Percentiles rank a stretch among this genome's conserved stretches.
Conservation (phyloP, 805 yeast species). For the Sugiyamaella chiloensis region DNA sequence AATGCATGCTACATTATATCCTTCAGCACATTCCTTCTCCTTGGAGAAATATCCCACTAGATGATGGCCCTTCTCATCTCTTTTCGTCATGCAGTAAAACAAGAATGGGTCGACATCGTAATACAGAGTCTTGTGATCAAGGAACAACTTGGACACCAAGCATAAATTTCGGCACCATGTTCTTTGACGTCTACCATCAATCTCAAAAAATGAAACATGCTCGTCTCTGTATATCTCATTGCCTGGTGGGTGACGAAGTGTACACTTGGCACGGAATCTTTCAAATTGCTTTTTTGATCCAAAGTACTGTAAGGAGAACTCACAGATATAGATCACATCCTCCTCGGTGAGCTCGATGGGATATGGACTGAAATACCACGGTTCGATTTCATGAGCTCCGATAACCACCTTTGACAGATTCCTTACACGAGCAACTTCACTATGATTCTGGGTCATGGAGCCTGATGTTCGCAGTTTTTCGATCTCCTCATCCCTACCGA, state of each 20-base stretch:
- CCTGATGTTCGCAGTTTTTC: slow-evolving; percentile 92
- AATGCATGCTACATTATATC: slow-evolving; percentile 95
- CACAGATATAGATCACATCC: slow-evolving; percentile 86
- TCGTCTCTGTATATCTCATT: slow-evolving; percentile 95
- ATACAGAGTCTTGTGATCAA: slow-evolving; percentile 94
- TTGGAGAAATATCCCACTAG: slow-evolving; percentile 95
- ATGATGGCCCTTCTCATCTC: slow-evolving; percentile 91
- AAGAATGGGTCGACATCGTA: slow-evolving; percentile 98
- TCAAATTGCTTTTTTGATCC: slow-evolving; percentile 89
- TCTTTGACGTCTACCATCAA: slow-evolving; percentile 93
- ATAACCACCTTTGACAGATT: slow-evolving; percentile 74
- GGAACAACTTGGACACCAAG: slow-evolving; percentile 78
- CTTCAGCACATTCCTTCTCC: slow-evolving; percentile 94
- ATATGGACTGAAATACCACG: slow-evolving; percentile 98
- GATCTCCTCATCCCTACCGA: slow-evolving; percentile 86
- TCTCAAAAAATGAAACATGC: slow-evolving; percentile 90
- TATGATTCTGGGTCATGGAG: slow-evolving; percentile 88
- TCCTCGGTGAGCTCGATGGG: slow-evolving; percentile 93
- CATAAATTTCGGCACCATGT: slow-evolving; percentile 97
- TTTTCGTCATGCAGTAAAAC: slow-evolving; percentile 90
- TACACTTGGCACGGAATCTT: slow-evolving; percentile 82
- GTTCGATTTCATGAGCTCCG: slow-evolving; percentile 91
- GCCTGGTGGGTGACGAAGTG: slow-evolving; percentile 95
- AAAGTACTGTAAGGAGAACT: slow-evolving; percentile 83
- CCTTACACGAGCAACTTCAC: slow-evolving; percentile 86